These are phyloP conservation scores for Aspergillus novoparasiticus DNA, from an alignment of 2,329 filamentous ascomycete species.

Conservation along the genomic window DNA sequence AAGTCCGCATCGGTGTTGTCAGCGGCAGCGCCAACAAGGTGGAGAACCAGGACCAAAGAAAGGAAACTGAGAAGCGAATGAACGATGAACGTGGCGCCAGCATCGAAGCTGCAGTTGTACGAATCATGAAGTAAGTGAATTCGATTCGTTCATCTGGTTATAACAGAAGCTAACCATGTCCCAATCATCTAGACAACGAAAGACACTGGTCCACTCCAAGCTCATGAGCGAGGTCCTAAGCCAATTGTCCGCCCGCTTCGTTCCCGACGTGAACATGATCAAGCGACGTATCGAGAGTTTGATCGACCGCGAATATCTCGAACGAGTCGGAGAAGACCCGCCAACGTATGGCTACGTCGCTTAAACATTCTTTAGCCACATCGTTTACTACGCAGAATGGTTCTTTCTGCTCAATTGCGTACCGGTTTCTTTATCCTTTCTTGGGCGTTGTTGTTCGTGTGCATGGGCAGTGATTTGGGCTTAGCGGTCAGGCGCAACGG, in stretches of 20 bases:
- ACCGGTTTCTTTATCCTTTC: not conserved
- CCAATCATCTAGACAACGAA: conserved; percentile 46
- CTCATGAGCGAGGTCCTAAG: conserved; percentile 54
- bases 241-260: conserved; percentile 52
- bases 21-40: conserved; percentile 76
- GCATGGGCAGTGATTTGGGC: conserved; percentile 12
- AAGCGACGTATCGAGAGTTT: conserved; percentile 56
- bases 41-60: conserved; percentile 67
- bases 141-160: not conserved
- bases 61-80: conserved; percentile 53
- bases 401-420: not conserved
- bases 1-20: conserved; percentile 87
- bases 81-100: conserved; percentile 52
- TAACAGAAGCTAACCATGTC: conserved; percentile 1
- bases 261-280: conserved; percentile 55
- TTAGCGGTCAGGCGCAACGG: conserved; percentile 29
- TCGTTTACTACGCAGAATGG: not conserved
- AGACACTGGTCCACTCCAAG: conserved; percentile 50
- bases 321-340: conserved; percentile 46
- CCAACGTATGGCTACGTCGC: conserved; percentile 51
- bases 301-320: conserved; percentile 57
- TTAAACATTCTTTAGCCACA: conserved; percentile 20
- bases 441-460: not conserved
- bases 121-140: conserved; percentile 54
- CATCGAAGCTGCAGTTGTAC: conserved; percentile 56